Conservation (phyloP, 2,329 filamentous ascomycete genomes). For the Thielaviopsis euricoi region DNA sequence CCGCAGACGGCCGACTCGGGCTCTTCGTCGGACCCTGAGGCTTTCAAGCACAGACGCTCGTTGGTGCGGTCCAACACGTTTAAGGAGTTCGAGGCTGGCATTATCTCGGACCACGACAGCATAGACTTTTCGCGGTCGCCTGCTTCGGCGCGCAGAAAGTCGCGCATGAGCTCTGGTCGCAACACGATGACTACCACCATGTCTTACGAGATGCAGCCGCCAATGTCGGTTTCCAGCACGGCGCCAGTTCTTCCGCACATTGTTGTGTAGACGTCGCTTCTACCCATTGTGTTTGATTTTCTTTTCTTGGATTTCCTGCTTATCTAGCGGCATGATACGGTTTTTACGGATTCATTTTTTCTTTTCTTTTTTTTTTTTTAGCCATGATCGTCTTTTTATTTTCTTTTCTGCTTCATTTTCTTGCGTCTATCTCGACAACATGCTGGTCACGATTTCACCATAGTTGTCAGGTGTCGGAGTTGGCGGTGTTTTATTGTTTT, state of each 20-base stretch:
- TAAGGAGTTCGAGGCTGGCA: constrained; percentile 5
- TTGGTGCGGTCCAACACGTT: constrained; percentile 6
- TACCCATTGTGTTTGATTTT: constrained; percentile 10
- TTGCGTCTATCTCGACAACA: not conserved
- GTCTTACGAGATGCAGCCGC: constrained; percentile 9
- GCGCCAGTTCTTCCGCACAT: constrained; percentile 10
- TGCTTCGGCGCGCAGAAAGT: not conserved
- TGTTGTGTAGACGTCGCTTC: constrained; percentile 3
- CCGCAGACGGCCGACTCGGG: constrained; percentile 6
- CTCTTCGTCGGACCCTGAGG: constrained; percentile 9
- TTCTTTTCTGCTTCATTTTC: not conserved
- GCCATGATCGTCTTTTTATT: constrained; percentile 9
- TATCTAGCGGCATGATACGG: constrained; percentile 1
- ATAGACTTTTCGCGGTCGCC: not conserved
- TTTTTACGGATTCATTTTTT: constrained; percentile 4
- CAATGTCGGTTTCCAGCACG: constrained; percentile 7
- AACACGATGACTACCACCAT: not conserved
- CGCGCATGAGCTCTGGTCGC: not conserved
- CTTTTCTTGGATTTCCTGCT: constrained; percentile 7
- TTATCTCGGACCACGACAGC: not conserved
- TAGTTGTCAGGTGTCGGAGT: constrained; percentile 15
- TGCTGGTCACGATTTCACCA: constrained; percentile 14
- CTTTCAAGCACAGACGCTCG: constrained; percentile 5
- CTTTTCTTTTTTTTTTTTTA: constrained; percentile 11
- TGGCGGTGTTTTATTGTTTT: constrained; percentile 13